Base-by-base conservation (phyloP, 2,329 filamentous ascomycete genomes). In the Trichocomaceae sp. region DNA sequence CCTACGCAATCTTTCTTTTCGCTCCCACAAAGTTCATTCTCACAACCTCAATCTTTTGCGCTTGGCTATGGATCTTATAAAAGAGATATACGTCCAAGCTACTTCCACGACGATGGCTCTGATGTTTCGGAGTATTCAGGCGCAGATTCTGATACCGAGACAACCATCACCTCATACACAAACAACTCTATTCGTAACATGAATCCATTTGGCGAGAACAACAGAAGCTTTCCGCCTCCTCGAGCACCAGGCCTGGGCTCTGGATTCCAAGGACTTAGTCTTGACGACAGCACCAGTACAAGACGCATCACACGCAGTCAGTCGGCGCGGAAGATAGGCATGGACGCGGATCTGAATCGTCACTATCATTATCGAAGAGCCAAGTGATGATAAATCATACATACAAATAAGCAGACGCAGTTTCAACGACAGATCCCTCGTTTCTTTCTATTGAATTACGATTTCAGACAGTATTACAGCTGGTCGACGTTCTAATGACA, bases 111-210 rank as follows among this genome's bases (percentile, higher is more conserved):
- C n/a, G 54, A 64, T 17, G 69, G 71, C 2, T 65, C 68, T 3
- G 63, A 67, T 23, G 52, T 51, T 1, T 69, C 66, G 3, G 68
- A 71, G 41, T 51, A 47, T 13, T 64, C 64, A 26, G 67, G 67
- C 29, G 62, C 59, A 42, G 69, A 72, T 49, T 72, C 70, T 3
- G 70, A 72, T 47, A 63, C 60, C 22, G 70, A 72, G 56, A 72
- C 59, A 15, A 55, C 48, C 37, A 37, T 51, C 31, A 59, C 68
- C n/a, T 13, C 60, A 5, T 62, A 60, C 37, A 72, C 69, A 5
- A 66, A 69, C 60, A 64, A 63, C 33, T 70, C 68, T 1, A 66
- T 66, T 33, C 63, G 60, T 19, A 67, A 72, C 42, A 72, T 70
- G 22, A 60, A 62, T 15, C 59, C 58, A 20, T 53, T 61, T 15